A percentile compares a stretch with the other conserved stretches of the same genome.
phyloP scores from a whole-genome alignment of 306 rosid species.

The Argentina anserina region DNA sequence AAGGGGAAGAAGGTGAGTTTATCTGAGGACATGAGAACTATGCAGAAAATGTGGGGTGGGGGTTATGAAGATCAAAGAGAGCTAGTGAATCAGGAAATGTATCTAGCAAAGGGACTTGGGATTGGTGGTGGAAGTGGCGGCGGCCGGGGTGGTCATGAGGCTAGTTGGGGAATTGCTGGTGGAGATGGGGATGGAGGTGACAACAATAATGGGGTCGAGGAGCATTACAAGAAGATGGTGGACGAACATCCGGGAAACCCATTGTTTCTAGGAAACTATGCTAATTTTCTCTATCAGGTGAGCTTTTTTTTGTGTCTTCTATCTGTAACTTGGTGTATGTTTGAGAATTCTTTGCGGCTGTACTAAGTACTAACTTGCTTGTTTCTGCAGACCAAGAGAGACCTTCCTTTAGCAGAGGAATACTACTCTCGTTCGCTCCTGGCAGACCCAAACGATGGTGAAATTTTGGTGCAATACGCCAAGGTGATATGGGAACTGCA shows the following conservation, averaged over 20 bases:
- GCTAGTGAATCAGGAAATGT: conserved; percentile 32
- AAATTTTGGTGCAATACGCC: conserved; percentile 67
- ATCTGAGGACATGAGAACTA: conserved; percentile 28
- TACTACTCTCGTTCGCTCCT: conserved; percentile 76
- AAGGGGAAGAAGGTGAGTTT: conserved; percentile 22
- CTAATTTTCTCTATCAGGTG: conserved; percentile 67
- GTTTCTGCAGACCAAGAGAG: conserved; percentile 53
- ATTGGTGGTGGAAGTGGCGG: conserved; percentile 38
- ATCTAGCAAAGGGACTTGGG: conserved; percentile 56
- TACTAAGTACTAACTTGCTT: neutral
- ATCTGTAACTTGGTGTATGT: neutral
- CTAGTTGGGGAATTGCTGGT: conserved; percentile 33
- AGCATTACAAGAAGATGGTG: conserved; percentile 63
- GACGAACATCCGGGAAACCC: conserved; percentile 76
- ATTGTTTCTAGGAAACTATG: conserved; percentile 79
- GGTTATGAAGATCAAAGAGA: conserved; percentile 31
- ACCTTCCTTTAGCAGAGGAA: conserved; percentile 51
- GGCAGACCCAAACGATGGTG: conserved; percentile 76
- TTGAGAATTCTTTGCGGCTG: neutral
- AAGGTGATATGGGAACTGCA: conserved; percentile 74
- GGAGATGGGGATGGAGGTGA: conserved; percentile 59
- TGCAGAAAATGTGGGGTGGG: conserved; percentile 34
- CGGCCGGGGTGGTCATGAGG: conserved; percentile 25
- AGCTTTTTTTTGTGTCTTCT: neutral
- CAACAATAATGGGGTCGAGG: conserved; percentile 45